Conservation (phyloP, 2,329 filamentous ascomycete species). For the Cladophialophora yegresii region DNA sequence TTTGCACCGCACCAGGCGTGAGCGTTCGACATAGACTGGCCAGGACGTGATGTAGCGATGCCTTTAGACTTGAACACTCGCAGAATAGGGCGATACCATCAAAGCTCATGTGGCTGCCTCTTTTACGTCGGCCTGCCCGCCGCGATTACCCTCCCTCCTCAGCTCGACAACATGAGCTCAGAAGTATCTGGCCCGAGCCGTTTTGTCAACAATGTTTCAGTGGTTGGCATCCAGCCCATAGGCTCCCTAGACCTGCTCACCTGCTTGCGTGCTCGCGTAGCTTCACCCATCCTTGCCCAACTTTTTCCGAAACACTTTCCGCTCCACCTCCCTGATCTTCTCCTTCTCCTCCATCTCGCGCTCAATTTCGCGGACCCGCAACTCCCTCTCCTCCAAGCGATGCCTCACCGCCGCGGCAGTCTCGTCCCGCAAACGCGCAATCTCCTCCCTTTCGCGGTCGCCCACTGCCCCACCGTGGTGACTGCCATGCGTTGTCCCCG, state of each 20-base stretch:
- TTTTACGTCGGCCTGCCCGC: not conserved
- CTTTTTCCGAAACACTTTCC: slow-evolving; percentile 35
- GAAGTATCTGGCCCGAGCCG: not conserved
- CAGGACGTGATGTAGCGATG: not conserved
- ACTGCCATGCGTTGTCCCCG: not conserved
- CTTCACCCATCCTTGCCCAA: slow-evolving; percentile 22
- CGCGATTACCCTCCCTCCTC: not conserved
- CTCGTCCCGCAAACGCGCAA: slow-evolving; percentile 25
- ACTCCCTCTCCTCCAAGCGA: slow-evolving; percentile 32
- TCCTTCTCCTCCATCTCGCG: slow-evolving; percentile 36
- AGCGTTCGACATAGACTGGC: not conserved
- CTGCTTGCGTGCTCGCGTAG: not conserved
- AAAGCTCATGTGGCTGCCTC: not conserved
- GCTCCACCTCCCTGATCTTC: slow-evolving; percentile 36
- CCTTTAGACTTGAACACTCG: not conserved
- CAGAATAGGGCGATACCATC: not conserved
- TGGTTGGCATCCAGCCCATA: not conserved
- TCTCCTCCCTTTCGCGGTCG: slow-evolving; percentile 23
- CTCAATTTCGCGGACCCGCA: slow-evolving; percentile 31
- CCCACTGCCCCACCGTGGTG: slow-evolving; percentile 11
- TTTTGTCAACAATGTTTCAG: not conserved
- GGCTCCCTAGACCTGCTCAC: no score
- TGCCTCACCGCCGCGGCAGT: slow-evolving; percentile 30
- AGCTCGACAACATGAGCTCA: not conserved
- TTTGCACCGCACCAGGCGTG: not conserved